These are phyloP conservation scores for Penicillium odoratum DNA, from an alignment of 495 filamentous ascomycete species.

Conservation along the genomic window DNA sequence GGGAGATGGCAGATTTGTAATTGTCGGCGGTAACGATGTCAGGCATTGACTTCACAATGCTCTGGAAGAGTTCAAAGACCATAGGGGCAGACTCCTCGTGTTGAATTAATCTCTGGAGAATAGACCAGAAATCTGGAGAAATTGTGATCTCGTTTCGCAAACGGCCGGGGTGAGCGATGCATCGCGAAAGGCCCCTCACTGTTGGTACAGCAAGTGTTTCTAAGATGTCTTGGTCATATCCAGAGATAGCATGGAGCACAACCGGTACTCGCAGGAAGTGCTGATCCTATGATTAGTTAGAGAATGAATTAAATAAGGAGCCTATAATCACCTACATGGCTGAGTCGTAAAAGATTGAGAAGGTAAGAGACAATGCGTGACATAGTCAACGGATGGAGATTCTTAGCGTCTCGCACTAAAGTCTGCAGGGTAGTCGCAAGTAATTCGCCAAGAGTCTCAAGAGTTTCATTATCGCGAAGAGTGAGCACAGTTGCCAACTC, in stretches of 20 bases:
- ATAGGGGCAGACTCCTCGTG: constrained; percentile 66
- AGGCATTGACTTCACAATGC: constrained; percentile 62
- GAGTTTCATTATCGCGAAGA: constrained; percentile 70
- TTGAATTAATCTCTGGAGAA: constrained; percentile 71
- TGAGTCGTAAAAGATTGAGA: constrained; percentile 76
- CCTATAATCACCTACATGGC: constrained; percentile 66
- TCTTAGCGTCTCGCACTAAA: constrained; percentile 73
- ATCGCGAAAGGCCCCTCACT: constrained; percentile 75
- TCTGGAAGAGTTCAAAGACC: constrained; percentile 81
- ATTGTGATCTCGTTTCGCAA: constrained; percentile 90
- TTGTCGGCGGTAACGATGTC: constrained; percentile 91
- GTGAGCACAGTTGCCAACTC: constrained; percentile 86
- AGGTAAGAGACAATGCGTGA: constrained; percentile 86
- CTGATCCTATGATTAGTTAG: constrained; percentile 65
- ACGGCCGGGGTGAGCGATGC: constrained; percentile 70
- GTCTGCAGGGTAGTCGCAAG: constrained; percentile 78
- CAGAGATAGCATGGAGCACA: constrained; percentile 85
- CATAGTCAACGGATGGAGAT: constrained; percentile 76
- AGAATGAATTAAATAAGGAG: neutral
- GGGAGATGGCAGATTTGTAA: constrained; percentile 77
- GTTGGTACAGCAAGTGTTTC: constrained; percentile 73
- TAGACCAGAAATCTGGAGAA: constrained; percentile 96
- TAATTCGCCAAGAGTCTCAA: constrained; percentile 69
- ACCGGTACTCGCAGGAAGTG: constrained; percentile 92
- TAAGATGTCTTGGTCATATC: constrained; percentile 74